These are phyloP conservation scores for Psilocybe cyanescens DNA, from an alignment of 768 basidiomycete genomes.

Conservation along the genomic window DNA sequence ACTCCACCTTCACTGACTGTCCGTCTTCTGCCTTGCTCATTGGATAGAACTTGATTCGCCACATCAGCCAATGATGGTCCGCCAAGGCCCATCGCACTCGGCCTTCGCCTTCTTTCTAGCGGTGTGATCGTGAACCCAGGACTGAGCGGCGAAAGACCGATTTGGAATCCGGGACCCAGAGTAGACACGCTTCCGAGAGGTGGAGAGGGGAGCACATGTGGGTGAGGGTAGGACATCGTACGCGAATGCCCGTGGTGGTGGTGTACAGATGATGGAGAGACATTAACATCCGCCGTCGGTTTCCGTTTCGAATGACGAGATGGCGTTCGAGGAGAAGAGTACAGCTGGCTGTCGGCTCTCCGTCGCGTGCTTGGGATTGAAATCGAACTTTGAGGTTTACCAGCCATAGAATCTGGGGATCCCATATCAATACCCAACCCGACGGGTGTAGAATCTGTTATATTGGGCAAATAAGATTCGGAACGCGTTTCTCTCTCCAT, in stretches of 20 bases:
- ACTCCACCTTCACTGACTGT: constrained; percentile 54
- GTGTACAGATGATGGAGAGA: constrained; percentile 19
- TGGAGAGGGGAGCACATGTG: constrained; percentile 29
- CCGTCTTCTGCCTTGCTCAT: constrained; percentile 38
- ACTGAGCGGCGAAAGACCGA: constrained; percentile 74
- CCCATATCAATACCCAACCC: constrained; percentile 11
- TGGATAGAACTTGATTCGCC: constrained; percentile 23
- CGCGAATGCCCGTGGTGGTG: constrained; percentile 20
- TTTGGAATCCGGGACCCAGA: constrained; percentile 64
- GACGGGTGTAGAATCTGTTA: constrained; percentile 7
- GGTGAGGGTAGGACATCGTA: constrained; percentile 23
- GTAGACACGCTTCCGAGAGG: constrained; percentile 40
- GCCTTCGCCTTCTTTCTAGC: constrained; percentile 45
- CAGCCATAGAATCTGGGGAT: background rate
- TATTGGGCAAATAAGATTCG: constrained; percentile 29
- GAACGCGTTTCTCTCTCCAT: constrained; percentile 38
- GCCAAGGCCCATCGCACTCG: constrained; percentile 36
- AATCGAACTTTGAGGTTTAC: constrained; percentile 12
- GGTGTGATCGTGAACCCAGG: constrained; percentile 79
- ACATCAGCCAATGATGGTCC: constrained; percentile 32
- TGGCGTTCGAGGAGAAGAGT: constrained; percentile 17
- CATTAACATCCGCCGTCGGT: constrained; percentile 11
- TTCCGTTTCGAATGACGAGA: constrained; percentile 12
- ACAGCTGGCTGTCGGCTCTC: constrained; percentile 18
- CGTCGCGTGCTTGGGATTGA: constrained; percentile 12